phyloP scores from a whole-genome alignment of 192 early-diverging fungal species.

The Glomus cerebriforme region DNA sequence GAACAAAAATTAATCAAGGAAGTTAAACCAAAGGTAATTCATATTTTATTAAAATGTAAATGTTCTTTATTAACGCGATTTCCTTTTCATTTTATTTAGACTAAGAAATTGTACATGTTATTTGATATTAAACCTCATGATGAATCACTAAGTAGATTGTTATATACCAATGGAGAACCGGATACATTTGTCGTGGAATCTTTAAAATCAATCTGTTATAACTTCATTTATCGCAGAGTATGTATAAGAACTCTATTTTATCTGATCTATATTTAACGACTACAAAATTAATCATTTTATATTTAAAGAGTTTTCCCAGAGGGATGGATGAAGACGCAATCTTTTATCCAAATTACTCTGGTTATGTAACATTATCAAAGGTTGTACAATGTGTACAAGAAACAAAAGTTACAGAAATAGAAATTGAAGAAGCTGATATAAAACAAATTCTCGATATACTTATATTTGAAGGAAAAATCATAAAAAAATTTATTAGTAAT shows the following conservation, averaged over 20 bases:
- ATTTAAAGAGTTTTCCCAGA: slow-evolving; percentile 16
- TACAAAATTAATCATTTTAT: background rate
- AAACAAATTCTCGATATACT: slow-evolving; percentile 13
- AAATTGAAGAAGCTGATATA: slow-evolving; percentile 21
- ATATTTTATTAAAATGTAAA: too few relatives aligned
- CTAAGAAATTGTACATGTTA: slow-evolving; percentile 15
- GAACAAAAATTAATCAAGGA: slow-evolving; percentile 18
- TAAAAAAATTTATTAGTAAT: background rate
- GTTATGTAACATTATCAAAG: background rate
- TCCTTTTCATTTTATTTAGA: background rate
- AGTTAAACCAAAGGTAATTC: slow-evolving; percentile 15
- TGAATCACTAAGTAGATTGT: slow-evolving; percentile 21
- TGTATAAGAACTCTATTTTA: background rate
- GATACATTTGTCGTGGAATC: slow-evolving; percentile 16
- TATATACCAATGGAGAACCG: slow-evolving; percentile 14
- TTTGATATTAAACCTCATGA: slow-evolving; percentile 19
- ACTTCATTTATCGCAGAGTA: slow-evolving; percentile 18
- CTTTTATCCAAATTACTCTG: background rate
- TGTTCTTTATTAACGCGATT: background rate
- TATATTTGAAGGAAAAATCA: slow-evolving; percentile 18
- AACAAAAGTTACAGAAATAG: slow-evolving; percentile 20
- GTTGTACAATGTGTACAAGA: slow-evolving; percentile 18
- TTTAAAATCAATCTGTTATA: slow-evolving; percentile 21
- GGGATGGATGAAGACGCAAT: background rate
- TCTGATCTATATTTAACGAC: background rate